Conservation (phyloP, 495 filamentous ascomycete species). For the Pyrenopolyporus hunteri region DNA sequence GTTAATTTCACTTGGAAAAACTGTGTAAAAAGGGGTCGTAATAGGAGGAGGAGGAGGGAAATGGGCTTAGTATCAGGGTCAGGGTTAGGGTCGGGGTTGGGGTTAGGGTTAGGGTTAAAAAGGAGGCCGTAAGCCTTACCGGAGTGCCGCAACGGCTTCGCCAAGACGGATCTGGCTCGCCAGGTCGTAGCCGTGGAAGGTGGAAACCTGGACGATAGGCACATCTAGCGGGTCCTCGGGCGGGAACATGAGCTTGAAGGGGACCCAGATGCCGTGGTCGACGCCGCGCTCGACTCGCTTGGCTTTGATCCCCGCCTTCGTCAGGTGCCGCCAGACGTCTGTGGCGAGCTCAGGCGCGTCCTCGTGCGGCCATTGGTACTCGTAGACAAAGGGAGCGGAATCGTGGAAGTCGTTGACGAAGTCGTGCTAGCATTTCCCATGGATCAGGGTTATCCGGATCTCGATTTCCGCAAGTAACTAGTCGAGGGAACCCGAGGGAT, state of each 20-base stretch:
- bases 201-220: conserved; percentile 30
- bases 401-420: conserved; percentile 35
- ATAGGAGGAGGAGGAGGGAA: too few relatives aligned
- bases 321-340: conserved; percentile 21
- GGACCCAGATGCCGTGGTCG: conserved; percentile 32
- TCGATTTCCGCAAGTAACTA: too few relatives aligned
- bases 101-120: too few relatives aligned
- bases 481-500: too few relatives aligned
- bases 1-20: too few relatives aligned
- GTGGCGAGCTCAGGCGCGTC: conserved; percentile 22
- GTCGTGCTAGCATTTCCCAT: conserved; percentile 16
- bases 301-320: conserved; percentile 22
- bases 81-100: too few relatives aligned
- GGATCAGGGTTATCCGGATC: background rate
- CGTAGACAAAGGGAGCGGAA: conserved; percentile 28
- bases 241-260: conserved; percentile 33
- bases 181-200: conserved; percentile 26
- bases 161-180: conserved; percentile 28
- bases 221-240: conserved; percentile 22
- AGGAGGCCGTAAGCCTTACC: background rate
- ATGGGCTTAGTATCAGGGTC: too few relatives aligned
- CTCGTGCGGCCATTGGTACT: conserved; percentile 28
- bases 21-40: too few relatives aligned
- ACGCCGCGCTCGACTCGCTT: conserved; percentile 30
- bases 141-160: conserved; percentile 21